Evolutionary conservation across 2,329 filamentous ascomycete genomes (phyloP).

Genomic region (Aspergillus carbonarius): DNA sequence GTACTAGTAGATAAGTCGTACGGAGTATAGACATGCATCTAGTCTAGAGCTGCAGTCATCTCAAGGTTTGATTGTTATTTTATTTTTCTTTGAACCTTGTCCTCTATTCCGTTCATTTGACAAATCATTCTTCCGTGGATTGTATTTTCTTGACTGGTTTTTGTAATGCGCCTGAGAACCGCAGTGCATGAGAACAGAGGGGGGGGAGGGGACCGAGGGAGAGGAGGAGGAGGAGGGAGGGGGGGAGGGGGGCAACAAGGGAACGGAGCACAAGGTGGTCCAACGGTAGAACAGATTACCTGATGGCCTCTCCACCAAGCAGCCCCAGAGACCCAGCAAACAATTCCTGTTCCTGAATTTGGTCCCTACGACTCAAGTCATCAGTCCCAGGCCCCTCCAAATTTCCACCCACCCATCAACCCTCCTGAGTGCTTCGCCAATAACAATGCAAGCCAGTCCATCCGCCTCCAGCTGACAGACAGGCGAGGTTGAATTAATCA

Average conservation of each 20-base stretch:
- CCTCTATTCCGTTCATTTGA: background rate
- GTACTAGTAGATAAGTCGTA: background rate
- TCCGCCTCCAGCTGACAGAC: background rate
- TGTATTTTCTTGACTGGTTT: background rate
- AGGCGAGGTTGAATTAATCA: background rate
- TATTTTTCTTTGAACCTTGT: background rate
- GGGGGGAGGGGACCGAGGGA: background rate
- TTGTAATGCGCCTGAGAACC: background rate
- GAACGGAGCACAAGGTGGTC: conserved; percentile 1
- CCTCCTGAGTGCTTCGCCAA: background rate
- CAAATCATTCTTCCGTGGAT: background rate
- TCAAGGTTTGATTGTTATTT: background rate
- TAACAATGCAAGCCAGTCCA: background rate
- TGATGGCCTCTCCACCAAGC: conserved; percentile 11
- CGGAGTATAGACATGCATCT: background rate
- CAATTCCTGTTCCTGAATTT: conserved; percentile 14
- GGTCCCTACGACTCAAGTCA: background rate
- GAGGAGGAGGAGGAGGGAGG: too few relatives aligned
- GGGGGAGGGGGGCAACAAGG: too few relatives aligned
- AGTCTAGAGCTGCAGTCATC: background rate
- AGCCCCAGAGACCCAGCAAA: conserved; percentile 12
- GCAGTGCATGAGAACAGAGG: background rate
- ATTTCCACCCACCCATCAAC: background rate
- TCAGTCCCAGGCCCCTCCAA: too few relatives aligned
- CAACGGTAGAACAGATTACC: background rate